Conservation (phyloP, 2,329 filamentous ascomycete species). For the Pestalotiopsis sp. region DNA sequence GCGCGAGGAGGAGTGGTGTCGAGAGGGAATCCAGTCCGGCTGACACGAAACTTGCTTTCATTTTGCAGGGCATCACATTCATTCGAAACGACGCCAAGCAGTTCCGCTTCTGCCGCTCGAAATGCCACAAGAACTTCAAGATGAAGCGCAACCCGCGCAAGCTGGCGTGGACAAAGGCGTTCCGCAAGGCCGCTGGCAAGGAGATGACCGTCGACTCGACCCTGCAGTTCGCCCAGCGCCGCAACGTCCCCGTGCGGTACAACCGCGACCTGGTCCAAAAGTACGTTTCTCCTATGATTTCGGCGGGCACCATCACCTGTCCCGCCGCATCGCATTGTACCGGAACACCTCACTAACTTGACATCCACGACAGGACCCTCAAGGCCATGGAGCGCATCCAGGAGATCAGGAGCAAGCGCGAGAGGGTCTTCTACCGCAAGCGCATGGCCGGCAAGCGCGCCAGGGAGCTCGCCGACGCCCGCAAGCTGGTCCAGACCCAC, state of each 20-base stretch:
- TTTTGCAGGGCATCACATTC: constrained; percentile 17
- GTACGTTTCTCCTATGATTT: constrained; percentile 12
- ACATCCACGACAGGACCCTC: constrained; percentile 60
- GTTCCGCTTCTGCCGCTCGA: constrained; percentile 61
- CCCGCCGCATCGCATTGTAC: neutral
- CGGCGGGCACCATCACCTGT: neutral
- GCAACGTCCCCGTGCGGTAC: constrained; percentile 95
- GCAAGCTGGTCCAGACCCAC: constrained; percentile 89
- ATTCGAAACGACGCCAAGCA: constrained; percentile 28
- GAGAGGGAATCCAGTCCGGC: neutral
- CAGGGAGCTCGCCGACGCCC: constrained; percentile 75
- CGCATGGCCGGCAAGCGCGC: constrained; percentile 91
- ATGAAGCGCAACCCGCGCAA: constrained; percentile 99
- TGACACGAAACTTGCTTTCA: neutral
- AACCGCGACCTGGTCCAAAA: constrained; percentile 87
- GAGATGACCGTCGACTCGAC: constrained; percentile 92
- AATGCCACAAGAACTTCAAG: constrained; percentile 29
- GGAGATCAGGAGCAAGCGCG: constrained; percentile 81
- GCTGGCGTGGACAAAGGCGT: constrained; percentile 95
- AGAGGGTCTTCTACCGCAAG: constrained; percentile 91
- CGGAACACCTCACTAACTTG: neutral
- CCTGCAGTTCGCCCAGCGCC: constrained; percentile 80
- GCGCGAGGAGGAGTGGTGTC: neutral
- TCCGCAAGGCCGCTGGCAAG: constrained; percentile 83
- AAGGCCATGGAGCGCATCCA: constrained; percentile 88